These are phyloP conservation scores for Gossypium davidsonii DNA, from an alignment of 441 rosid species.

Conservation along the genomic window DNA sequence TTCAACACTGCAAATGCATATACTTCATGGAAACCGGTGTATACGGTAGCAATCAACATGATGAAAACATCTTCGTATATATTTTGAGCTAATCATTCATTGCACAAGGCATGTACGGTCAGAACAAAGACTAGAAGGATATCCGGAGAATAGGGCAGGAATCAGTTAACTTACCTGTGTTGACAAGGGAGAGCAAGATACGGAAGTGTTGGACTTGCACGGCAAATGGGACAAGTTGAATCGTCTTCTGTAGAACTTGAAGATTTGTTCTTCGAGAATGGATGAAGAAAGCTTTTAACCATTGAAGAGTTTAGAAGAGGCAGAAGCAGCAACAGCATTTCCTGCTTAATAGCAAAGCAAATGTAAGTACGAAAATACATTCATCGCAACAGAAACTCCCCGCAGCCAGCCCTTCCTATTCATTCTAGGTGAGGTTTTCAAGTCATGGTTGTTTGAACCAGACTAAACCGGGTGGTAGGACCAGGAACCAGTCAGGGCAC, in stretches of 20 bases:
- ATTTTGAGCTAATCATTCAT: not conserved
- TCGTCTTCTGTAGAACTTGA: constrained; percentile 49
- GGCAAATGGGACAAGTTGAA: constrained; percentile 74
- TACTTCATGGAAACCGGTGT: not conserved
- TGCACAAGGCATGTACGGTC: not conserved
- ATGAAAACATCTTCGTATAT: not conserved
- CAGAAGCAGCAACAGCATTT: constrained; percentile 87
- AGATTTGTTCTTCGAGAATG: constrained; percentile 76
- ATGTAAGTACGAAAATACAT: not conserved
- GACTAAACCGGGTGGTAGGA: too few species aligned
- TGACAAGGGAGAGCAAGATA: constrained; percentile 89
- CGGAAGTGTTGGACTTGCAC: constrained; percentile 63
- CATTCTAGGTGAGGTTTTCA: not conserved
- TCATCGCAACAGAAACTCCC: not conserved
- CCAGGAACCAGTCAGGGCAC: too few species aligned
- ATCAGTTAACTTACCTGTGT: constrained; percentile 56
- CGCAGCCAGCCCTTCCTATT: not conserved
- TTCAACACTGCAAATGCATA: not conserved
- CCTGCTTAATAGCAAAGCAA: constrained; percentile 43
- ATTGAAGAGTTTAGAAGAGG: constrained; percentile 94
- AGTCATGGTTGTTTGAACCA: too few species aligned
- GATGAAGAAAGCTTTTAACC: constrained; percentile 59
- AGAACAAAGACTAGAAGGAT: not conserved
- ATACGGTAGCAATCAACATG: not conserved
- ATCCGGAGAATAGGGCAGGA: not conserved